Evolutionary conservation across 2,329 filamentous ascomycete genomes (phyloP).

Genomic region (Fusarium sp.): DNA sequence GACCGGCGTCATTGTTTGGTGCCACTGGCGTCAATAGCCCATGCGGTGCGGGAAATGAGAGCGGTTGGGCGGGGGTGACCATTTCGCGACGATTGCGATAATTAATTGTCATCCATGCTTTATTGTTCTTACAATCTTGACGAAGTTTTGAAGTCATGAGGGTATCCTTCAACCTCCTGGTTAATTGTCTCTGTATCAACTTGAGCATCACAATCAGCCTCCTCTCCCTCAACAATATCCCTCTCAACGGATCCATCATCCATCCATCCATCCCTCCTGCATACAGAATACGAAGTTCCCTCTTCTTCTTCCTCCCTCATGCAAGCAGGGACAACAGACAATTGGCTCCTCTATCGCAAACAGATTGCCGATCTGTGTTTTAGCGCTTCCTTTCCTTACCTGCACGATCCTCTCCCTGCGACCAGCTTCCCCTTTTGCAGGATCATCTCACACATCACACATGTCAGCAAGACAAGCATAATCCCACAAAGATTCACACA

Average conservation of each 20-base stretch:
- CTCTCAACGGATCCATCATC: neutral
- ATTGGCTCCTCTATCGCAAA: conserved; percentile 1
- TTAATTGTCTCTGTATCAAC: neutral
- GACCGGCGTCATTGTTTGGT: neutral
- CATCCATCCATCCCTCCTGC: neutral
- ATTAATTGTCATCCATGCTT: neutral
- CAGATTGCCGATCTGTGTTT: neutral
- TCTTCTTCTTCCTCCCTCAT: neutral
- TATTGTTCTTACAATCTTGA: neutral
- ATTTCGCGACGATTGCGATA: neutral
- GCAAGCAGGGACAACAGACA: neutral
- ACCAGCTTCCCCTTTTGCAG: neutral
- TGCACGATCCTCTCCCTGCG: neutral
- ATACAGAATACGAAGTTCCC: neutral
- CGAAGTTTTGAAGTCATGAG: neutral
- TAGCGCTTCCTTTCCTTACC: neutral
- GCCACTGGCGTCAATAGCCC: neutral
- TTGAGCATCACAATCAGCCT: neutral
- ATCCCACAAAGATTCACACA: neutral
- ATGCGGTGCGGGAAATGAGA: neutral
- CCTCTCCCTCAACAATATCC: neutral
- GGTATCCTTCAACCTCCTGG: neutral
- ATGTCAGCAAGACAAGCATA: neutral
- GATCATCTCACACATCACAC: neutral
- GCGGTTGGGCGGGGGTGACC: neutral